A percentile compares a stretch with the other conserved stretches of the same genome.
These are phyloP conservation scores for Syzygium oleosum DNA, from an alignment of 345 rosid species.

Conservation along the genomic window DNA sequence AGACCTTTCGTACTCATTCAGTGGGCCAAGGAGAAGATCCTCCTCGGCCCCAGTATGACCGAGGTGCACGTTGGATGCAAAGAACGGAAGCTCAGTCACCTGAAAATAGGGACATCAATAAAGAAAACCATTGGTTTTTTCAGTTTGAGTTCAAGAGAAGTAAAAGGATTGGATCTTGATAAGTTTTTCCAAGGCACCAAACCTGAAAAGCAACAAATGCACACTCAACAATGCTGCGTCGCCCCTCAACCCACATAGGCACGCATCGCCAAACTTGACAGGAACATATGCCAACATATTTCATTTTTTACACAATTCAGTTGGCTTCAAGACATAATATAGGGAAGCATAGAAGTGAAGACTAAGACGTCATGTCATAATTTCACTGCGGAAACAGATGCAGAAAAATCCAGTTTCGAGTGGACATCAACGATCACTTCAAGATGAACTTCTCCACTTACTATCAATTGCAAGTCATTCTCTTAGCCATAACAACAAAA, in stretches of 20 bases:
- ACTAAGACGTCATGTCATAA: not conserved
- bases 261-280: slow-evolving; percentile 3
- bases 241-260: too few species aligned
- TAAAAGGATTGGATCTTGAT: not conserved
- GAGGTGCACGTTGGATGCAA: slow-evolving; percentile 60
- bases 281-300: slow-evolving; percentile 79
- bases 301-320: not conserved
- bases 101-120: slow-evolving; percentile 1
- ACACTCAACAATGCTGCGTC: too few species aligned
- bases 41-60: slow-evolving; percentile 75
- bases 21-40: slow-evolving; percentile 66
- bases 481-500: not conserved
- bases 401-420: not conserved
- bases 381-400: not conserved
- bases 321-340: not conserved
- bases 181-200: too few species aligned
- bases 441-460: not conserved
- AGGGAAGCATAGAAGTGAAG: not conserved
- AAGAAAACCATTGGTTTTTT: not conserved
- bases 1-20: slow-evolving; percentile 78
- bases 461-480: not conserved
- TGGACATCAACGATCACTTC: not conserved
- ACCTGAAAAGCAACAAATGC: too few species aligned
- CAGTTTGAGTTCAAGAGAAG: slow-evolving; percentile 5
- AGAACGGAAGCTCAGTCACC: slow-evolving; percentile 94